Conservation (phyloP, 148 eudicot species). For the Rhododendron mucronatum region DNA sequence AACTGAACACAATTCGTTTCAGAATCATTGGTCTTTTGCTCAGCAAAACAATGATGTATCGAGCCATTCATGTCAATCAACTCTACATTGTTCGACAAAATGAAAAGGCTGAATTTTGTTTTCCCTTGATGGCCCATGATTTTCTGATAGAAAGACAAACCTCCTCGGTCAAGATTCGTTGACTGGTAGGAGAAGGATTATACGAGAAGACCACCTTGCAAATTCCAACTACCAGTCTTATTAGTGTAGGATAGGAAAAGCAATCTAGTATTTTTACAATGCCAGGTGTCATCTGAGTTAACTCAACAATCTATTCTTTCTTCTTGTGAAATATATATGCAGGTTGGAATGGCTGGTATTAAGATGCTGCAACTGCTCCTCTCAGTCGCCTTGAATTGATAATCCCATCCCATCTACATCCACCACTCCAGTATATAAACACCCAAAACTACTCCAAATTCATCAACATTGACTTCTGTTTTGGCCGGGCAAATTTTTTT, state of each 20-base stretch:
- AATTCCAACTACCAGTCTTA: conserved; percentile 5
- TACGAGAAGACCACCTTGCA: neutral
- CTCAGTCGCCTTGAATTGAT: conserved; percentile 20
- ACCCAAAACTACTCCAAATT: neutral
- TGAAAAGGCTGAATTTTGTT: neutral
- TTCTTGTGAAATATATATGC: neutral
- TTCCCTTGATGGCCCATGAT: neutral
- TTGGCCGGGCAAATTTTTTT: neutral
- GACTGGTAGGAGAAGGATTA: neutral
- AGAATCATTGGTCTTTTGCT: neutral
- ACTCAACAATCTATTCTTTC: neutral
- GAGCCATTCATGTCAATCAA: neutral
- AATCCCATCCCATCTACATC: conserved; percentile 8
- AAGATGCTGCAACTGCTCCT: conserved; percentile 39
- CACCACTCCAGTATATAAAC: neutral
- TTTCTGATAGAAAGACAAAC: neutral
- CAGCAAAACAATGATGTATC: neutral
- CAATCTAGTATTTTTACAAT: neutral
- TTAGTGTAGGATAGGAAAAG: neutral
- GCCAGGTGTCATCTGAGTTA: neutral
- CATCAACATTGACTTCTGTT: neutral
- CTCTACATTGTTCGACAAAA: neutral
- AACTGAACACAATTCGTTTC: neutral
- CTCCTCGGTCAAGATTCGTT: neutral
- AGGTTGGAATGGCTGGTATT: conserved; percentile 45